A percentile compares a stretch with the other conserved stretches of the same genome.
phyloP scores from a whole-genome alignment of 305 asterid genomes.

The Galium porrigens region DNA sequence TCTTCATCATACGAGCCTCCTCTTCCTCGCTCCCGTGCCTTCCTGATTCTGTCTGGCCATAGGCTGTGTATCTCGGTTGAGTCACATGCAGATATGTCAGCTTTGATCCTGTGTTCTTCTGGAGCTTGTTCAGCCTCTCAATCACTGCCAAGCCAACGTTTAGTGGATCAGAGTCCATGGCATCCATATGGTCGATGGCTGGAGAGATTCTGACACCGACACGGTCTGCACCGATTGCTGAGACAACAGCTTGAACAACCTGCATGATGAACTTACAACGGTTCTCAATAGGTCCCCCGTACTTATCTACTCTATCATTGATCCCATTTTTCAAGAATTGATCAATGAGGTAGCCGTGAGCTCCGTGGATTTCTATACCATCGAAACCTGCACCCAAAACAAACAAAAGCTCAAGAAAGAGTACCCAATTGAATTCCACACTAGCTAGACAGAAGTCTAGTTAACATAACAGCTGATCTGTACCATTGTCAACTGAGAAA shows the following conservation, averaged over 20 bases:
- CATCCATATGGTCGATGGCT: constrained; percentile 85
- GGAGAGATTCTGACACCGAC: constrained; percentile 82
- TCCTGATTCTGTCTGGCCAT: constrained; percentile 69
- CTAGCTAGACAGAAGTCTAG: neutral
- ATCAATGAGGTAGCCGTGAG: constrained; percentile 92
- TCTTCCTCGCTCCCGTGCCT: constrained; percentile 59
- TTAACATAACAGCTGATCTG: neutral
- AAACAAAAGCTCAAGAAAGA: neutral
- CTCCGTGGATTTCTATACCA: constrained; percentile 92
- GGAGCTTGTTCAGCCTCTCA: constrained; percentile 53
- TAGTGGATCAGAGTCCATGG: constrained; percentile 70
- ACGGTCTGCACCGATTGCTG: constrained; percentile 67
- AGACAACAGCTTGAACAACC: constrained; percentile 46
- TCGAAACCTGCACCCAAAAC: constrained; percentile 46
- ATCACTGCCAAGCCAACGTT: constrained; percentile 59
- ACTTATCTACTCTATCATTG: constrained; percentile 60
- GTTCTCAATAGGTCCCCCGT: constrained; percentile 62
- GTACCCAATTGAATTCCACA: neutral
- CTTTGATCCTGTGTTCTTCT: constrained; percentile 27
- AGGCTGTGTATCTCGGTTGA: constrained; percentile 72
- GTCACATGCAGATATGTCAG: constrained; percentile 68
- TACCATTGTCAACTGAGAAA: too few relatives aligned
- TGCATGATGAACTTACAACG: constrained; percentile 65
- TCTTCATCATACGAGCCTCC: constrained; percentile 25
- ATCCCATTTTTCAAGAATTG: constrained; percentile 87